These are phyloP conservation scores for Saksenaea vasiformis DNA, from an alignment of 371 early-diverging fungal species.

Conservation along the genomic window DNA sequence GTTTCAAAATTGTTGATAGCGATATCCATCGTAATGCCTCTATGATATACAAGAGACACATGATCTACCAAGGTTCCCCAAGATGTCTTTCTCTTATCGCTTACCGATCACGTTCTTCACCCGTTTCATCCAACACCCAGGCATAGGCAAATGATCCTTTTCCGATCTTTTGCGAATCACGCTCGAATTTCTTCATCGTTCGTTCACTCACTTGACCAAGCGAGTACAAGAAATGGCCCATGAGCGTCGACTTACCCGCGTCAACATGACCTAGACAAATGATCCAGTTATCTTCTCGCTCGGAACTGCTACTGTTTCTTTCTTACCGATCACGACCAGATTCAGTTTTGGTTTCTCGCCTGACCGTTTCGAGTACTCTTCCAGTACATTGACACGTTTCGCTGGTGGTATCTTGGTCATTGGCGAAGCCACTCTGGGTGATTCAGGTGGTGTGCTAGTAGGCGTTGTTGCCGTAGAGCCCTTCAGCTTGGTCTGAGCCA, in stretches of 20 bases:
- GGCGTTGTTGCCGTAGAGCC: conserved; percentile 15
- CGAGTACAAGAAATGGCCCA: conserved; percentile 94
- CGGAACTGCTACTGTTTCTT: not conserved
- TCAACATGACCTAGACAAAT: conserved; percentile 94
- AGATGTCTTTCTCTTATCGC: not conserved
- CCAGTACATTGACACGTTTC: conserved; percentile 70
- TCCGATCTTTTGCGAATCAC: conserved; percentile 91
- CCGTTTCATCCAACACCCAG: conserved; percentile 96
- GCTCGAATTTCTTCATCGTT: conserved; percentile 89
- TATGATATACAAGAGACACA: conserved; percentile 20
- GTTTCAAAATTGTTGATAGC: conserved; percentile 93
- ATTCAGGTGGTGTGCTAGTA: conserved; percentile 13
- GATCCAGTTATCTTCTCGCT: not conserved
- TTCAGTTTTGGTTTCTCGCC: conserved; percentile 75
- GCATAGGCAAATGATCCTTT: conserved; percentile 94
- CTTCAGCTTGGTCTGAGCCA: conserved; percentile 5
- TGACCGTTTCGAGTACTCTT: conserved; percentile 74
- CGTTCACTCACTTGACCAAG: conserved; percentile 90
- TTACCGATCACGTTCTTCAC: conserved; percentile 84
- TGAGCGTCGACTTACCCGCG: conserved; percentile 98
- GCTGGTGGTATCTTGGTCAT: conserved; percentile 41
- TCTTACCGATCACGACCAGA: conserved; percentile 80
- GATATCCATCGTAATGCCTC: conserved; percentile 98
- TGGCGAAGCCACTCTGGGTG: conserved; percentile 36
- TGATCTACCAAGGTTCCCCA: not conserved